Percentiles rank a stretch among this genome's conserved stretches.
Evolutionary conservation across 495 filamentous ascomycete genomes (phyloP).

Genomic region (Venustampulla echinocandica): DNA sequence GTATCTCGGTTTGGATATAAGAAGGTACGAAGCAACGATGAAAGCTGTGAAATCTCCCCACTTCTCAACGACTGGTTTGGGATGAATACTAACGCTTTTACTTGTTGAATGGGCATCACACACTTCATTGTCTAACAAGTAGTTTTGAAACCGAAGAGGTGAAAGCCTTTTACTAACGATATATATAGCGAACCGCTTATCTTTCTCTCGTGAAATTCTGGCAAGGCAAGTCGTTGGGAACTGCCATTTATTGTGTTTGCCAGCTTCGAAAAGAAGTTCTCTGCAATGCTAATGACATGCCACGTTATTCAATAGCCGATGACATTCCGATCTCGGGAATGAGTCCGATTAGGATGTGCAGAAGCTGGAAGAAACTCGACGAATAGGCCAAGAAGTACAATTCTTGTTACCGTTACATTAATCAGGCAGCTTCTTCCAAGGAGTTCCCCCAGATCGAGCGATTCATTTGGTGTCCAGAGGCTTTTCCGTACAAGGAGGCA

Average conservation of each 20-base stretch:
- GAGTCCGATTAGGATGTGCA: neutral
- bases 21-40: no score
- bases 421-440: conserved; percentile 1
- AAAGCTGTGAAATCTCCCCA: neutral
- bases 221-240: neutral
- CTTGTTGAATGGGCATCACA: neutral
- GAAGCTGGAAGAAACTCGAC: conserved; percentile 1
- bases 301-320: neutral
- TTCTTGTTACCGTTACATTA: neutral
- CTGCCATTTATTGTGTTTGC: neutral
- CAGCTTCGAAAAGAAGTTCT: neutral
- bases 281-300: neutral
- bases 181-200: neutral
- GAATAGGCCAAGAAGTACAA: conserved; percentile 1
- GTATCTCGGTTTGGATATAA: no score
- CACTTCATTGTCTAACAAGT: neutral
- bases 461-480: conserved; percentile 1
- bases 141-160: neutral
- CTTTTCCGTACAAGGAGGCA: neutral
- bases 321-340: neutral
- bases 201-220: neutral
- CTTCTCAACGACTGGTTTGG: neutral
- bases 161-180: neutral
- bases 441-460: neutral
- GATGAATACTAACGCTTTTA: neutral